Percentiles rank a stretch among this genome's conserved stretches.
phyloP scores from a whole-genome alignment of 495 filamentous ascomycete genomes.

The Penicillium verhagenii region DNA sequence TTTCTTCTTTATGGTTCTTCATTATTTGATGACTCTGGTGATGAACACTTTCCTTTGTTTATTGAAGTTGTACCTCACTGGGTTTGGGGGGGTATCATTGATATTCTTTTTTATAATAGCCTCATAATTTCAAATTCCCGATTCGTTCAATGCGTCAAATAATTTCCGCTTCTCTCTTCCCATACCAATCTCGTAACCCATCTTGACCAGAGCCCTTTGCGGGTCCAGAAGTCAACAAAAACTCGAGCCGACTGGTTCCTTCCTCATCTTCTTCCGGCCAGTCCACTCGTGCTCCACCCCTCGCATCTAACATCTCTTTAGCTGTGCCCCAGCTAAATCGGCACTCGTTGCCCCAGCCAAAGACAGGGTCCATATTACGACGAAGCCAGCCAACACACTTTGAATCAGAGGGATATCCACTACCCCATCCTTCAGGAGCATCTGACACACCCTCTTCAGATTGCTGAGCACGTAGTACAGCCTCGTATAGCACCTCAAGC shows the following conservation, averaged over 20 bases:
- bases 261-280: constrained; percentile 79
- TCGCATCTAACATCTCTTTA: constrained; percentile 83
- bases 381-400: constrained; percentile 79
- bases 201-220: constrained; percentile 24
- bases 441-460: background rate
- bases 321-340: constrained; percentile 94
- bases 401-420: constrained; percentile 88
- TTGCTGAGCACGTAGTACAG: constrained; percentile 27
- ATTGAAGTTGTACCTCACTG: background rate
- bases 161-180: constrained; percentile 35
- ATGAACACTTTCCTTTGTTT: constrained; percentile 14
- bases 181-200: constrained; percentile 45
- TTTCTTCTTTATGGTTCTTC: background rate
- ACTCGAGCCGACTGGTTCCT: constrained; percentile 63
- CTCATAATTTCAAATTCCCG: constrained; percentile 16
- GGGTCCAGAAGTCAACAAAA: constrained; percentile 48
- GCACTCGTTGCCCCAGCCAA: constrained; percentile 92
- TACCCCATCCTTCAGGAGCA: constrained; percentile 67
- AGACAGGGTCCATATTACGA: constrained; percentile 83
- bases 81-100: constrained; percentile 25
- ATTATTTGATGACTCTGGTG: background rate
- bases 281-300: constrained; percentile 66
- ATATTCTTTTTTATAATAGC: constrained; percentile 7
- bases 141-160: constrained; percentile 13
- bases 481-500: constrained; percentile 70